phyloP scores from a whole-genome alignment of 1,284 basidiomycete genomes.

The Boletus semigastroideus region DNA sequence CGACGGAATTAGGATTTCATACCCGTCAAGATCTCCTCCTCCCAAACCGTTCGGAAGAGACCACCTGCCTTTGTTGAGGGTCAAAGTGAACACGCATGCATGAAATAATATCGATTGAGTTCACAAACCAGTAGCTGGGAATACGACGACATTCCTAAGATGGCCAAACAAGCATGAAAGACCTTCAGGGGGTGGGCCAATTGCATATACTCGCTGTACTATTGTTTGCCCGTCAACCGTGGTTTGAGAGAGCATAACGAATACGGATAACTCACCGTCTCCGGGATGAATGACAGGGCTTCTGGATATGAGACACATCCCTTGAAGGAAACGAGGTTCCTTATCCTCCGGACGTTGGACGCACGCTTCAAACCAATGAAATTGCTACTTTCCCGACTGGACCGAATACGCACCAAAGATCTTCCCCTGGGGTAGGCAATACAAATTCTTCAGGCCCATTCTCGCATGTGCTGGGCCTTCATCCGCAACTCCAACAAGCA shows the following conservation, averaged over 20 bases:
- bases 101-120: too few species aligned
- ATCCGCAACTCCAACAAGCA: conserved; percentile 74
- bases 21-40: conserved; percentile 12
- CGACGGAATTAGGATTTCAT: conserved; percentile 11
- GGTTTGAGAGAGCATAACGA: not conserved
- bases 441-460: conserved; percentile 52
- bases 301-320: conserved; percentile 56
- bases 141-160: conserved; percentile 10
- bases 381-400: conserved; percentile 5
- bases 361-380: conserved; percentile 48
- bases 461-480: conserved; percentile 62
- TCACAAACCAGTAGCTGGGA: conserved; percentile 6
- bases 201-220: conserved; percentile 70
- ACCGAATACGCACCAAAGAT: conserved; percentile 57
- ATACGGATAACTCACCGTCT: conserved; percentile 47
- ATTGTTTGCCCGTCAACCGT: conserved; percentile 6
- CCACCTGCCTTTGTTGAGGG: conserved; percentile 2
- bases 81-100: not conserved
- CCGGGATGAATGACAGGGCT: conserved; percentile 71
- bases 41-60: conserved; percentile 10
- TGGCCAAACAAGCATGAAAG: conserved; percentile 58
- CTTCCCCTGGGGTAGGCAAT: conserved; percentile 48
- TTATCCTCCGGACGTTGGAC: conserved; percentile 47
- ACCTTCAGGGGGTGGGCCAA: conserved; percentile 63
- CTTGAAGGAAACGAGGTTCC: conserved; percentile 52